These are phyloP conservation scores for Protoeuglena noctilucae DNA, from an alignment of 139 green algal genomes.

Conservation along the genomic window DNA sequence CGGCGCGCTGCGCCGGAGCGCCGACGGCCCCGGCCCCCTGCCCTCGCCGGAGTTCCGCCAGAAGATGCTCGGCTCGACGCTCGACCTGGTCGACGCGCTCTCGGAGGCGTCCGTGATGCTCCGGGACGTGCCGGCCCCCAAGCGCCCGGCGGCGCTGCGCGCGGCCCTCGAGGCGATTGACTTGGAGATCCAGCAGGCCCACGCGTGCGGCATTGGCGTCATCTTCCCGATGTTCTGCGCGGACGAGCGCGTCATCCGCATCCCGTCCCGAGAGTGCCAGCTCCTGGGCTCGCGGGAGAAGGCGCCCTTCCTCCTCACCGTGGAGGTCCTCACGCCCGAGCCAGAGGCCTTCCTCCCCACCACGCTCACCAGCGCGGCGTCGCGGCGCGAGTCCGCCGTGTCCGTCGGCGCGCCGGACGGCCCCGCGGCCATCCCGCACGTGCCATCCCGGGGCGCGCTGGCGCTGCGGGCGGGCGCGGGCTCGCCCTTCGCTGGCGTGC, in stretches of 20 bases:
- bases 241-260: constrained; percentile 60
- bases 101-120: constrained; percentile 65
- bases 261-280: constrained; percentile 56
- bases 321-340: constrained; percentile 60
- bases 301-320: constrained; percentile 61
- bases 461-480: too few relatives aligned
- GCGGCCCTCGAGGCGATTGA: constrained; percentile 37
- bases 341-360: too few relatives aligned
- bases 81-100: constrained; percentile 91
- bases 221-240: constrained; percentile 66
- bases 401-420: too few relatives aligned
- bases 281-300: constrained; percentile 81
- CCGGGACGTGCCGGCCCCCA: constrained; percentile 38
- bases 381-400: too few relatives aligned
- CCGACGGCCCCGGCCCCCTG: neutral
- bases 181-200: constrained; percentile 44
- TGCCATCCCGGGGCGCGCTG: too few relatives aligned
- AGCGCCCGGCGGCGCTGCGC: constrained; percentile 18
- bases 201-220: constrained; percentile 40
- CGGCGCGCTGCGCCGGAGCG: neutral
- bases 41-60: constrained; percentile 32
- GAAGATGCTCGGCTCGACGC: constrained; percentile 71
- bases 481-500: too few relatives aligned
- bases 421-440: too few relatives aligned
- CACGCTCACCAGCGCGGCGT: too few relatives aligned